Conservation (phyloP, 129 eudicot species). For the Glebionis coronaria region DNA sequence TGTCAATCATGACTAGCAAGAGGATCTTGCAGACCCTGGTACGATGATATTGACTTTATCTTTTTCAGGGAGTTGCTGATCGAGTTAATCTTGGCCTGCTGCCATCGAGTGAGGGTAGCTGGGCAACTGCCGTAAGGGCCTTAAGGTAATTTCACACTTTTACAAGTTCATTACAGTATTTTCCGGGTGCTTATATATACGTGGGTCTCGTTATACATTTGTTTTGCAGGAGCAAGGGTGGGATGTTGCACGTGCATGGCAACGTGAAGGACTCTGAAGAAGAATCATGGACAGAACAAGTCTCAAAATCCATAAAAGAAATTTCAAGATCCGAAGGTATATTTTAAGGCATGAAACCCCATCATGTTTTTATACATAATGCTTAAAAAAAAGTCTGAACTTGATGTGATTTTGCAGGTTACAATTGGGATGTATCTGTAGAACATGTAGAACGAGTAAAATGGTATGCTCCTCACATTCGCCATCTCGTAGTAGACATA, state of each 20-base stretch:
- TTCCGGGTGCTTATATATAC: not conserved
- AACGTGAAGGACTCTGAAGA: constrained; percentile 94
- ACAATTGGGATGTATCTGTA: constrained; percentile 61
- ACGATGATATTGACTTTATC: not conserved
- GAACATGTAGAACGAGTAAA: constrained; percentile 85
- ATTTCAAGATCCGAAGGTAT: constrained; percentile 80
- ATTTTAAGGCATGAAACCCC: not conserved
- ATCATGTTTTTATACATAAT: not conserved
- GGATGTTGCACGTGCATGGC: constrained; percentile 78
- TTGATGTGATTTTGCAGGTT: constrained; percentile 46
- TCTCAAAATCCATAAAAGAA: constrained; percentile 50
- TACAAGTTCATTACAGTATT: not conserved
- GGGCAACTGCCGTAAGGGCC: constrained; percentile 88
- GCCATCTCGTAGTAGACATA: constrained; percentile 92
- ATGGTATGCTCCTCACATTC: constrained; percentile 97
- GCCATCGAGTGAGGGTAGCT: constrained; percentile 94
- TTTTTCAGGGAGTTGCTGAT: constrained; percentile 83
- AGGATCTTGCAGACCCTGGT: not conserved
- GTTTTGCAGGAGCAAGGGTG: constrained; percentile 69
- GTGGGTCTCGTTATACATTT: not conserved
- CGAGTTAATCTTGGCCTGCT: constrained; percentile 92
- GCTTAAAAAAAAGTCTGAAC: constrained; percentile 6
- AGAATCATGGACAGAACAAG: constrained; percentile 57
- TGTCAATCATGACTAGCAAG: constrained; percentile 1
- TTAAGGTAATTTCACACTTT: constrained; percentile 50